Base-by-base conservation (phyloP, 768 basidiomycete genomes). In the Galerina marginata region DNA sequence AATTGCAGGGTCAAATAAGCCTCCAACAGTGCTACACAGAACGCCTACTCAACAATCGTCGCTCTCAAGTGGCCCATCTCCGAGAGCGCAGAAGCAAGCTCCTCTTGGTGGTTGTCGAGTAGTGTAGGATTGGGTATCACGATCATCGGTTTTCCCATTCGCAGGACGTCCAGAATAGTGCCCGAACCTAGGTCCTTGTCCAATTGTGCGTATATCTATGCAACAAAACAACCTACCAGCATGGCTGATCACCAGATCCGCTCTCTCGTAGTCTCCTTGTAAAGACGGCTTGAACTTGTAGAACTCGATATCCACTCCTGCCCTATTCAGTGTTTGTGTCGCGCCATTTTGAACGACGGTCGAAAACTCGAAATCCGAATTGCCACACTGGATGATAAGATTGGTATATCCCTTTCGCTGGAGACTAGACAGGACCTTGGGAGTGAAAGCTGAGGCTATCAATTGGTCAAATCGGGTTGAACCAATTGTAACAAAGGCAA, bases 41-140 rank as follows among this genome's bases (percentile, higher is more conserved):
- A 75, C 7, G 29, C 90, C 77, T 74, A 93, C 93, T 72, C 67
- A 47, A 88, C 78, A 12, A 79, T 82, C 1, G 87, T 81, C 23
- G 85, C 74, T 60, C 73, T 81, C 47, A 95, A 75, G 74, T 92
- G 80, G 6, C 83, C 82, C 38, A 85, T 79, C 15, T 70, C 72
- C 14, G 80, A 79, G 56, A 99, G 77, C 11, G 87, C 85, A 42
- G 81, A 74, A 0, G 96, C 94, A 5, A 99, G 80, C 69, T 99
- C 94, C 55, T 87, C 81, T 79, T 99, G 96, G 69, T 99, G 96
- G 71, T 97, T 92, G 72, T 97, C 90, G 72, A 96, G 83, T 33
- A 99, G 77, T 0, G 92, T 90, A 44, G 88, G 79, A 72, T 99
- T 99, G 10, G 95, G 95, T 2, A 97, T 88, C 4, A 92, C 90